These are phyloP conservation scores for Cupressus sempervirens DNA, from an alignment of 75 land plant species.

Conservation along the genomic window DNA sequence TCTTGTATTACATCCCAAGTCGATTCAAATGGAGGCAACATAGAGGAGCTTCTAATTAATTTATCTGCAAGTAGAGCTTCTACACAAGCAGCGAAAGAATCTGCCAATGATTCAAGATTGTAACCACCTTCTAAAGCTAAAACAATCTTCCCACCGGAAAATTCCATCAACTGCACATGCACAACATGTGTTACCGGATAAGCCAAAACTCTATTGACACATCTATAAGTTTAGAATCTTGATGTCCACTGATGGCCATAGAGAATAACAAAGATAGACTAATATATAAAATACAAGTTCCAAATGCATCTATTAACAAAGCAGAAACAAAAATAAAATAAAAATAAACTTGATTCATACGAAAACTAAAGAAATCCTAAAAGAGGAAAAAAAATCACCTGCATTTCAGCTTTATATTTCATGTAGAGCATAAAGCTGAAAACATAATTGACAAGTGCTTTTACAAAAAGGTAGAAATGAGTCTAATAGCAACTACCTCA, in stretches of 20 bases:
- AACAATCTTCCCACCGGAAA: conserved; percentile 75
- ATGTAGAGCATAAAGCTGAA: background rate
- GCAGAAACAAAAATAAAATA: background rate
- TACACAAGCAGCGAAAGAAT: conserved; percentile 70
- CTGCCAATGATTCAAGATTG: conserved; percentile 67
- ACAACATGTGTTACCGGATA: background rate
- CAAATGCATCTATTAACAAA: background rate
- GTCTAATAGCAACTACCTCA: background rate
- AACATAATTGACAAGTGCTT: background rate
- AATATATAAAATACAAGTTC: background rate
- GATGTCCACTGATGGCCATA: background rate
- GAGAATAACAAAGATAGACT: background rate
- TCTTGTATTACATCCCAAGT: conserved; percentile 65
- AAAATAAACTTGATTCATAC: background rate
- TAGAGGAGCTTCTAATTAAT: conserved; percentile 19
- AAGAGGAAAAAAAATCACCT: background rate
- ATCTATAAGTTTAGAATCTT: background rate
- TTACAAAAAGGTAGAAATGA: background rate
- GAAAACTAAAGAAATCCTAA: background rate
- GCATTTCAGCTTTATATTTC: background rate
- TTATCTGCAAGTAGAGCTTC: conserved; percentile 53
- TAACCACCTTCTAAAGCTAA: conserved; percentile 90
- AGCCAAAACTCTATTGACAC: background rate
- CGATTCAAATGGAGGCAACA: conserved; percentile 57
- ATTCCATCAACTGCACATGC: conserved; percentile 56